Base-by-base conservation (phyloP, 2,329 filamentous ascomycete species). In the Colletotrichum filicis region DNA sequence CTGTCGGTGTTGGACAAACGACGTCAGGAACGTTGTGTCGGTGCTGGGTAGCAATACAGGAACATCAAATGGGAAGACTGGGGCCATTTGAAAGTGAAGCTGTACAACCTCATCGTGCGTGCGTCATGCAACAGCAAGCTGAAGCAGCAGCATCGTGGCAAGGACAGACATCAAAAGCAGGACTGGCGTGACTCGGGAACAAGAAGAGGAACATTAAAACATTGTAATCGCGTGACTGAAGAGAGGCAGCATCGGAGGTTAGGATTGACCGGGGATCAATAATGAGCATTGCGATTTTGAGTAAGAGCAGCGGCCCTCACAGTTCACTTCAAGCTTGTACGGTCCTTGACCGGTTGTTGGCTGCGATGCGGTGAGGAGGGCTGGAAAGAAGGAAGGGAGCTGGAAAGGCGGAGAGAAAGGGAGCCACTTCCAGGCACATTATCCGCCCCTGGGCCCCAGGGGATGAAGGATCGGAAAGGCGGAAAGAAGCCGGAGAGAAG, bases 101-200 rank as follows among this genome's bases (percentile, higher is more conserved):
- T 60, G 70, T 73, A 70, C 70, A 59, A 70, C 70, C 70, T 73
- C 70, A 73, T 73, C 70, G 70, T 70, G 70, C 66, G 59, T 73
- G 60, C 66, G 28, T 56, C 66, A 69, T 65, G 60, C 70, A 70
- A 49, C 35, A 22, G 55, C 24, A n/a, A 46, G 19, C 35, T 16
- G 56, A 32, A 49, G 42, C 42, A 22, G 42, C 19, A 49, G 42
- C 16, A 49, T 49, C 42, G 42, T 19, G 42, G 19, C 19, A 49
- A 49, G 8, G 42, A 49, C 19, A 22, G 19, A 49, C 42, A 49
- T n/a, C 19, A 8, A 59, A 37, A 46, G 11, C 35, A 52, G 42
- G 42, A 56, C n/a, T 12, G n/a, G n/a, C 22, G 19, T n/a, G 32
- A 14, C 22, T n/a, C 26, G 24, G 32, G 63, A 62, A 19, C 35